These are phyloP conservation scores for Yarrowia galli DNA, from an alignment of 1,139 yeast genomes.

Conservation along the genomic window DNA sequence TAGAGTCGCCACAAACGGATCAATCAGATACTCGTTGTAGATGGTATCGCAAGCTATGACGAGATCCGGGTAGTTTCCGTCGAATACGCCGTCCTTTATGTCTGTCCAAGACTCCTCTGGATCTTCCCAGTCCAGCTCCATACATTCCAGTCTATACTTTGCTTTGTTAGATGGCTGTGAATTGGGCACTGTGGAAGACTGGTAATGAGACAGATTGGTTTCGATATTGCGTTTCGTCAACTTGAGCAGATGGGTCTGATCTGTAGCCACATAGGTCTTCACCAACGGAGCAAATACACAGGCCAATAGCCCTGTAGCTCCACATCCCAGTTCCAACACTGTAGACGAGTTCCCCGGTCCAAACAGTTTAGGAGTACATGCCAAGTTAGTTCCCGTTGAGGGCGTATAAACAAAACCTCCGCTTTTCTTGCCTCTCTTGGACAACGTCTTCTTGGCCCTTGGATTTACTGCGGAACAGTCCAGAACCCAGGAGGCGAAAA, in stretches of 20 bases:
- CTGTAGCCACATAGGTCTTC: constrained; percentile 62
- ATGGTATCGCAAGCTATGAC: constrained; percentile 74
- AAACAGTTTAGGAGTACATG: constrained; percentile 6
- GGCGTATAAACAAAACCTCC: background rate
- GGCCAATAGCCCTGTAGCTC: constrained; percentile 66
- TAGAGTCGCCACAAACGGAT: constrained; percentile 59
- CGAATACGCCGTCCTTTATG: constrained; percentile 7
- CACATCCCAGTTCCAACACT: constrained; percentile 72
- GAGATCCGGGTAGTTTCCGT: constrained; percentile 44
- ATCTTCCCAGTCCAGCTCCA: constrained; percentile 73
- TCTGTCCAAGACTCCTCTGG: constrained; percentile 46
- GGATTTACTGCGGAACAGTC: background rate
- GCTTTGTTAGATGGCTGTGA: constrained; percentile 20
- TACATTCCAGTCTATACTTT: constrained; percentile 52
- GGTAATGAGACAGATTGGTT: constrained; percentile 49
- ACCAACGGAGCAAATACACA: constrained; percentile 55
- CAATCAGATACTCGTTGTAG: constrained; percentile 69
- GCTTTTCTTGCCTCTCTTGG: background rate
- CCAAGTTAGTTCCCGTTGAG: background rate
- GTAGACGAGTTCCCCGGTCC: constrained; percentile 41
- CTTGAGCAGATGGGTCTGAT: constrained; percentile 65
- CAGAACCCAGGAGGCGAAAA: constrained; percentile 63
- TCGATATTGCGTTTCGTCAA: constrained; percentile 58
- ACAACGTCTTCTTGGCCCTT: background rate
- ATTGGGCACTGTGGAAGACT: constrained; percentile 36